A percentile compares a stretch with the other conserved stretches of the same genome.
Conservation (phyloP, 306 rosid species). For the Vigna nakashimae region DNA sequence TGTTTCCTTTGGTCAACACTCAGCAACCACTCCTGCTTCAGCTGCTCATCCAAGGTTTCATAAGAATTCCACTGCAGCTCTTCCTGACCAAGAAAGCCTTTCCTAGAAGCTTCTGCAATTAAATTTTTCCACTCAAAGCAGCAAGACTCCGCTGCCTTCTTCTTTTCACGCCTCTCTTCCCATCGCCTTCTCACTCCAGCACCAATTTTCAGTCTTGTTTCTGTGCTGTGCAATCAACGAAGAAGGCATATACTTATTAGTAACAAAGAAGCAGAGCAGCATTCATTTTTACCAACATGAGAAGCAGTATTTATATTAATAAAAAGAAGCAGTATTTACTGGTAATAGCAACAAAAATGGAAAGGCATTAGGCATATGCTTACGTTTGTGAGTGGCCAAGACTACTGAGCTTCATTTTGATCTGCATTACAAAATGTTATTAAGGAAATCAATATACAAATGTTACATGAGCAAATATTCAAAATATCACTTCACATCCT, state of each 20-base stretch:
- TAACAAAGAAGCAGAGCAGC: slow-evolving; percentile 13
- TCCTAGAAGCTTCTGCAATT: slow-evolving; percentile 84
- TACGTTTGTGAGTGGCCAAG: slow-evolving; percentile 94
- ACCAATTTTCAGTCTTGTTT: slow-evolving; percentile 81
- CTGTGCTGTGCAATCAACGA: slow-evolving; percentile 61
- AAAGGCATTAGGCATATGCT: slow-evolving; percentile 43
- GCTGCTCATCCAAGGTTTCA: slow-evolving; percentile 57
- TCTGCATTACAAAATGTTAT: slow-evolving; percentile 62
- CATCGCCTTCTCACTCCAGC: slow-evolving; percentile 78
- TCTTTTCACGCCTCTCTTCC: slow-evolving; percentile 67
- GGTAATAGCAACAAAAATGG: slow-evolving; percentile 26
- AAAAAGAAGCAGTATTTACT: slow-evolving; percentile 7
- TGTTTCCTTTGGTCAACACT: slow-evolving; percentile 67
- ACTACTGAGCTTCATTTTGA: slow-evolving; percentile 82
- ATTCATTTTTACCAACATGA: not conserved
- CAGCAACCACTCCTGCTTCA: slow-evolving; percentile 69
- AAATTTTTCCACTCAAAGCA: slow-evolving; percentile 82
- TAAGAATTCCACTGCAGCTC: slow-evolving; percentile 91
- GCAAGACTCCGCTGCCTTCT: slow-evolving; percentile 72
- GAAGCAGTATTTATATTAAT: not conserved
- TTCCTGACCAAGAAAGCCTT: slow-evolving; percentile 71
- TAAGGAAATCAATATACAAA: slow-evolving; percentile 30
- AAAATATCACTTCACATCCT: slow-evolving; percentile 26
- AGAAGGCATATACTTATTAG: slow-evolving; percentile 16
- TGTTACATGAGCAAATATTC: not conserved